Evolutionary conservation across 495 filamentous ascomycete genomes (phyloP).

Genomic region (Talaromyces proteolyticus): DNA sequence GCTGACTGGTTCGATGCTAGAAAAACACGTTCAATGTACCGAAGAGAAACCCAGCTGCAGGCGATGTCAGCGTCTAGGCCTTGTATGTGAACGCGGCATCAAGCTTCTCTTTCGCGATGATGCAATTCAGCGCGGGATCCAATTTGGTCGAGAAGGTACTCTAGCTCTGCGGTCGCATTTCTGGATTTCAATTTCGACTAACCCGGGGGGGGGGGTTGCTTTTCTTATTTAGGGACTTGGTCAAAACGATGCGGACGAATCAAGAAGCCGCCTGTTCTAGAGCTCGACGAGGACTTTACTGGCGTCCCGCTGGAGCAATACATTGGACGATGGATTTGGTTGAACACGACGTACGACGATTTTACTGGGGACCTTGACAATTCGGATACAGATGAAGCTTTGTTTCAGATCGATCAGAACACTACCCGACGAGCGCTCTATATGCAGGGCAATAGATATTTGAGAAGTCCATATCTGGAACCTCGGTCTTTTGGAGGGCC

Average conservation of each 20-base stretch:
- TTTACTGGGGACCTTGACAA: not conserved
- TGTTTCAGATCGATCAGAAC: not conserved
- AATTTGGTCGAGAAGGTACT: conserved; percentile 13
- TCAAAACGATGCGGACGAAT: conserved; percentile 5
- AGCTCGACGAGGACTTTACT: conserved; percentile 4
- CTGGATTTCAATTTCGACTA: not conserved
- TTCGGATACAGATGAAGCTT: not conserved
- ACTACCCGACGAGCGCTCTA: not conserved
- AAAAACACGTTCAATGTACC: conserved; percentile 15
- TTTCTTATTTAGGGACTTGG: conserved; percentile 2
- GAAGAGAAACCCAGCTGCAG: conserved; percentile 13
- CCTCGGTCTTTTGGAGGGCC: conserved; percentile 4
- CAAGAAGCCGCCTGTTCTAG: conserved; percentile 1
- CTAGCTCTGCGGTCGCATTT: not conserved
- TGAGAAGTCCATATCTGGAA: not conserved
- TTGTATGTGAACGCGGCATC: conserved; percentile 11
- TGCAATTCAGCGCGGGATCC: conserved; percentile 14
- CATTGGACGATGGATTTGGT: conserved; percentile 11
- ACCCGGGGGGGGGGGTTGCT: too few species aligned
- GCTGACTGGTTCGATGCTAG: conserved; percentile 1
- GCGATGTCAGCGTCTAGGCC: conserved; percentile 8
- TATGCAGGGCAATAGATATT: not conserved
- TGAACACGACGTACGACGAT: conserved; percentile 10
- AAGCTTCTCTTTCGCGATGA: conserved; percentile 14
- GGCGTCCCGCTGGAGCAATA: conserved; percentile 9